Conservation (phyloP, 768 basidiomycete genomes). For the Kwoniella europaea region DNA sequence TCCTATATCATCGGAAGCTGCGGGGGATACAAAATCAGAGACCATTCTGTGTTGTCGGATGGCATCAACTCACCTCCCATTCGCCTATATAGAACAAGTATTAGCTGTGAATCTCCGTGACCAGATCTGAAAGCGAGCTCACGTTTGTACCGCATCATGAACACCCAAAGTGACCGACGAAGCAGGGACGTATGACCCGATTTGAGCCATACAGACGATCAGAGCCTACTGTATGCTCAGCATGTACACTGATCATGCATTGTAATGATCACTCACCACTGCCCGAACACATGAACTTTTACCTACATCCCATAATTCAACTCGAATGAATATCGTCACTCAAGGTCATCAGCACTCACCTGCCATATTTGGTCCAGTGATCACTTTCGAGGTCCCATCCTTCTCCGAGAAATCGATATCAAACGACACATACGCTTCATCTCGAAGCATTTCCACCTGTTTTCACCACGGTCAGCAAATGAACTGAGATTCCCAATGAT, state of each 20-base stretch:
- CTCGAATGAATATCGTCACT: neutral
- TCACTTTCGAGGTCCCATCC: conserved; percentile 53
- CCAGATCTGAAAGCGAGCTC: conserved; percentile 18
- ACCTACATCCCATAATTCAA: conserved; percentile 57
- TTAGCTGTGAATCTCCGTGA: neutral
- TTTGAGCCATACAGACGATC: conserved; percentile 69
- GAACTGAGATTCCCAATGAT: neutral
- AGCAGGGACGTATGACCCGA: conserved; percentile 89
- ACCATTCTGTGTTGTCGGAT: neutral
- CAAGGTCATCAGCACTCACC: conserved; percentile 34
- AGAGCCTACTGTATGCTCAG: conserved; percentile 33
- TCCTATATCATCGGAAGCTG: conserved; percentile 82
- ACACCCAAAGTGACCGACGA: conserved; percentile 73
- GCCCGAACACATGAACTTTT: conserved; percentile 79
- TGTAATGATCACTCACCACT: conserved; percentile 63
- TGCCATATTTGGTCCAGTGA: conserved; percentile 63
- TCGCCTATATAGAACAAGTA: conserved; percentile 57
- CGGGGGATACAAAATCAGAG: conserved; percentile 46
- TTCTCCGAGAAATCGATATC: conserved; percentile 69
- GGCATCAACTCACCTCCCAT: conserved; percentile 73
- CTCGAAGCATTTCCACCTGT: conserved; percentile 70
- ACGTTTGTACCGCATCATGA: conserved; percentile 79
- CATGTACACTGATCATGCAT: conserved; percentile 61
- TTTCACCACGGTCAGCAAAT: neutral
- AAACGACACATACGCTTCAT: conserved; percentile 87